A percentile compares a stretch with the other conserved stretches of the same genome.
Conservation (phyloP, 805 yeast species). For the Wickerhamomyces kurtzmanii region DNA sequence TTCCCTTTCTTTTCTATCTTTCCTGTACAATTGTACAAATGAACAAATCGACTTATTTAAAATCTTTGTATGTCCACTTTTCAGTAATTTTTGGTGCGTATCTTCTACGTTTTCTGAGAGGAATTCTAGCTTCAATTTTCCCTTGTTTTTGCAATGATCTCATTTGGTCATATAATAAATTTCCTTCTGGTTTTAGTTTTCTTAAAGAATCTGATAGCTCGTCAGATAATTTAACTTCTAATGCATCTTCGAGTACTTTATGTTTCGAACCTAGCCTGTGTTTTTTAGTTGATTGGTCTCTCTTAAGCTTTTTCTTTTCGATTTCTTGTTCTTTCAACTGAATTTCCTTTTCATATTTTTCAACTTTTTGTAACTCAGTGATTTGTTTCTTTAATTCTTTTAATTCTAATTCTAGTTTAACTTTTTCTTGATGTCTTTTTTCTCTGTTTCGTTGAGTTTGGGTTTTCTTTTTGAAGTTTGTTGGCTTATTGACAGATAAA, state of each 20-base stretch:
- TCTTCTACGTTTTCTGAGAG: slow-evolving; percentile 47
- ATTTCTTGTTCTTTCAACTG: slow-evolving; percentile 10
- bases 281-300: slow-evolving; percentile 23
- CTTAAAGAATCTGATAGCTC: slow-evolving; percentile 83
- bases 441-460: slow-evolving; percentile 66
- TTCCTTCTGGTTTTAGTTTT: slow-evolving; percentile 85
- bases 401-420: slow-evolving; percentile 43
- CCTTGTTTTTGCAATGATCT: slow-evolving; percentile 77
- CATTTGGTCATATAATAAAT: slow-evolving; percentile 73
- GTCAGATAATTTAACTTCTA: slow-evolving; percentile 78
- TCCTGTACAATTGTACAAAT: slow-evolving; percentile 1
- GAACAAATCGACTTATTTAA: slow-evolving; percentile 32
- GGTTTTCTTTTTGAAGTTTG: slow-evolving; percentile 62
- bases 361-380: slow-evolving; percentile 43
- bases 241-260: slow-evolving; percentile 33
- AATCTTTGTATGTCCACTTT: slow-evolving; percentile 90
- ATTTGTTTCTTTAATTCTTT: slow-evolving; percentile 53
- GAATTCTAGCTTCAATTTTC: slow-evolving; percentile 75
- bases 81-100: slow-evolving; percentile 73
- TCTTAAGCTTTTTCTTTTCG: slow-evolving; percentile 16
- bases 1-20: too few relatives aligned
- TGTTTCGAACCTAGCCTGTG: slow-evolving; percentile 34
- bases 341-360: slow-evolving; percentile 21
- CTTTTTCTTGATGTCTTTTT: slow-evolving; percentile 49
- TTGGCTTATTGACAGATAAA: slow-evolving; percentile 68